Percentiles rank a stretch among this genome's conserved stretches.
These are phyloP conservation scores for Apophysomyces sp. DNA, from an alignment of 371 early-diverging fungal genomes.

Conservation along the genomic window DNA sequence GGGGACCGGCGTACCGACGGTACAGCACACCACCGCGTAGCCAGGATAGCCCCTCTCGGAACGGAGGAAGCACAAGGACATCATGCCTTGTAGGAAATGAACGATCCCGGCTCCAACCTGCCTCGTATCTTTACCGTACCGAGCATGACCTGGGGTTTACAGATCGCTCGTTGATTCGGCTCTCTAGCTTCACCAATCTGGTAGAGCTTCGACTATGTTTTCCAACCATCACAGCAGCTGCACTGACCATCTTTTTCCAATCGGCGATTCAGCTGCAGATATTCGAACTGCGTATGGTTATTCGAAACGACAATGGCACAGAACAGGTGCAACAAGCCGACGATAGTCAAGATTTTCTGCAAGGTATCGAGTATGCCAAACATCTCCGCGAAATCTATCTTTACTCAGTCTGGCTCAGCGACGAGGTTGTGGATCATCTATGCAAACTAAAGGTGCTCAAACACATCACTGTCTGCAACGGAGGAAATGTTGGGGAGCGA, in stretches of 20 bases:
- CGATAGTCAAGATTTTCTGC: slow-evolving; percentile 6
- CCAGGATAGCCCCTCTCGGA: not conserved
- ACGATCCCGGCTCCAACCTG: not conserved
- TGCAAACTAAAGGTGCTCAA: not conserved
- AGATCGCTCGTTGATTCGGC: not conserved
- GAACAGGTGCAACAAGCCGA: not conserved
- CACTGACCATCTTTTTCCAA: slow-evolving; percentile 6
- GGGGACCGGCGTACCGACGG: not conserved
- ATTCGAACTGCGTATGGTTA: slow-evolving; percentile 14
- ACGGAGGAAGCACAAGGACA: not conserved
- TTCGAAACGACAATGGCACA: not conserved
- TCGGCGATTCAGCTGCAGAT: slow-evolving; percentile 7
- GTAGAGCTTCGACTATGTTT: slow-evolving; percentile 19
- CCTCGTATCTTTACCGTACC: slow-evolving; percentile 2
- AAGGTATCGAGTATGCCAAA: not conserved
- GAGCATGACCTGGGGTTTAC: slow-evolving; percentile 14
- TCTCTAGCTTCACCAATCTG: slow-evolving; percentile 8
- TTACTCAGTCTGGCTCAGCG: slow-evolving; percentile 13
- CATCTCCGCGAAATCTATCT: slow-evolving; percentile 5
- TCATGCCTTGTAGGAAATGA: not conserved
- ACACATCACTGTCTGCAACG: slow-evolving; percentile 7
- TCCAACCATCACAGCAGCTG: slow-evolving; percentile 7
- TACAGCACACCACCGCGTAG: not conserved
- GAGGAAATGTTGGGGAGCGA: slow-evolving; percentile 9
- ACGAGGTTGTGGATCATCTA: not conserved